Evolutionary conservation across 257 asterid species (phyloP).

Genomic region (Fraxinus cuspidata): DNA sequence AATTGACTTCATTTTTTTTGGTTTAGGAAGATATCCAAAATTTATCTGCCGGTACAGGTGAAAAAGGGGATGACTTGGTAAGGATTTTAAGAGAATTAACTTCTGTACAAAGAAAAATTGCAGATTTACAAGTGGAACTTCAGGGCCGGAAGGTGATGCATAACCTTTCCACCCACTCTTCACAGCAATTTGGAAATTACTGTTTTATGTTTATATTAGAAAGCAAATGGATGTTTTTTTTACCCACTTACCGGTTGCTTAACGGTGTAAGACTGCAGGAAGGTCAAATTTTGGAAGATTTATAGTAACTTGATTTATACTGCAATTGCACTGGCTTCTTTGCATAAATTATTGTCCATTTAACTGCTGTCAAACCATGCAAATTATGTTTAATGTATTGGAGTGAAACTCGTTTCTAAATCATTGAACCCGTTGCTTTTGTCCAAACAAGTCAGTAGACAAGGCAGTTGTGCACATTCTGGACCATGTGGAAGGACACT

Average conservation of each 20-base stretch:
- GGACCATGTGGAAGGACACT: not conserved
- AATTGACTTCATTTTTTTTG: conserved; percentile 26
- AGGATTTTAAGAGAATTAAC: conserved; percentile 90
- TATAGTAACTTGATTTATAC: not conserved
- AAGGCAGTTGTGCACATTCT: not conserved
- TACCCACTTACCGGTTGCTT: not conserved
- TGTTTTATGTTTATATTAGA: conserved; percentile 1
- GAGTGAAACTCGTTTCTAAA: not conserved
- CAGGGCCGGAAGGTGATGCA: conserved; percentile 90
- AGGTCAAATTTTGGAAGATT: not conserved
- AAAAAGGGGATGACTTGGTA: conserved; percentile 83
- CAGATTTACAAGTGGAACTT: conserved; percentile 97
- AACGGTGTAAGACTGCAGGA: conserved; percentile 6
- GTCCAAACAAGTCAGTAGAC: not conserved
- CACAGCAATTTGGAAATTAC: conserved; percentile 13
- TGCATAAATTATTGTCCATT: not conserved
- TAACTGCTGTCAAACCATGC: not conserved
- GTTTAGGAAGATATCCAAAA: conserved; percentile 76
- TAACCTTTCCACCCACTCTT: conserved; percentile 7
- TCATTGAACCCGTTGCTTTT: not conserved
- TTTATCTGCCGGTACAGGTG: conserved; percentile 52
- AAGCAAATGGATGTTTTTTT: not conserved
- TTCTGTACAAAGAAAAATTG: conserved; percentile 82
- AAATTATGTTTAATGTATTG: not conserved
- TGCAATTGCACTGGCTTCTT: not conserved